Evolutionary conservation across 371 early-diverging fungal genomes (phyloP).

Genomic region (Amoeboaphelidium protococcarum): DNA sequence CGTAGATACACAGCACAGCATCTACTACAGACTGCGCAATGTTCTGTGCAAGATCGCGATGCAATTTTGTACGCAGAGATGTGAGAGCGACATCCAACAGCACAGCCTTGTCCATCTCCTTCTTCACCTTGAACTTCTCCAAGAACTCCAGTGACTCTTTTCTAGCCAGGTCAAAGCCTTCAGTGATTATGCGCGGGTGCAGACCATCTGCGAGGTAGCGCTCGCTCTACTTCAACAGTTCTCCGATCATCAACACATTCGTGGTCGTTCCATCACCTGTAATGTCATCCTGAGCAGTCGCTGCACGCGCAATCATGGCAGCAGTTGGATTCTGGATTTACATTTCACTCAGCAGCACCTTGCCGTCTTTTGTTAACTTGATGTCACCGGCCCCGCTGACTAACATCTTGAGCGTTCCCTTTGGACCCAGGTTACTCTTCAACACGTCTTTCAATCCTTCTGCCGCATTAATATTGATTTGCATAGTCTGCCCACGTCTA

Average conservation of each 20-base stretch:
- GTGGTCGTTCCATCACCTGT: conserved; percentile 98
- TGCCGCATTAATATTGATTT: conserved; percentile 89
- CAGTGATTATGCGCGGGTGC: conserved; percentile 83
- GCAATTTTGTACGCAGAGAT: conserved; percentile 86
- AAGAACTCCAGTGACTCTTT: conserved; percentile 80
- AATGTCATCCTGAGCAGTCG: conserved; percentile 92
- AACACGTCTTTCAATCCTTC: conserved; percentile 84
- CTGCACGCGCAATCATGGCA: conserved; percentile 95
- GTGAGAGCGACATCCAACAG: conserved; percentile 79
- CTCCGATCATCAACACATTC: conserved; percentile 83
- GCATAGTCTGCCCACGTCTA: conserved; percentile 91
- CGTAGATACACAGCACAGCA: conserved; percentile 66
- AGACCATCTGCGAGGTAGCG: conserved; percentile 88
- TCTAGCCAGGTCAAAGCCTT: conserved; percentile 89
- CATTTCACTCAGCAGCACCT: conserved; percentile 47
- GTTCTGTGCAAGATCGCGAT: conserved; percentile 56
- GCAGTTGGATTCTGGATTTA: conserved; percentile 99
- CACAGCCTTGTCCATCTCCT: conserved; percentile 59
- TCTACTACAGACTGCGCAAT: conserved; percentile 90
- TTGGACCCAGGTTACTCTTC: conserved; percentile 90
- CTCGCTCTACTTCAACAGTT: conserved; percentile 87
- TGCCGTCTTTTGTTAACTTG: conserved; percentile 17
- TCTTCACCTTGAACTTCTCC: conserved; percentile 46
- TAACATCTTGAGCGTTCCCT: conserved; percentile 97
- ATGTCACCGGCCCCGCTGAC: conserved; percentile 83